phyloP scores from a whole-genome alignment of 352 stramenopile genomes.

The Phytophthora chlamydospora region DNA sequence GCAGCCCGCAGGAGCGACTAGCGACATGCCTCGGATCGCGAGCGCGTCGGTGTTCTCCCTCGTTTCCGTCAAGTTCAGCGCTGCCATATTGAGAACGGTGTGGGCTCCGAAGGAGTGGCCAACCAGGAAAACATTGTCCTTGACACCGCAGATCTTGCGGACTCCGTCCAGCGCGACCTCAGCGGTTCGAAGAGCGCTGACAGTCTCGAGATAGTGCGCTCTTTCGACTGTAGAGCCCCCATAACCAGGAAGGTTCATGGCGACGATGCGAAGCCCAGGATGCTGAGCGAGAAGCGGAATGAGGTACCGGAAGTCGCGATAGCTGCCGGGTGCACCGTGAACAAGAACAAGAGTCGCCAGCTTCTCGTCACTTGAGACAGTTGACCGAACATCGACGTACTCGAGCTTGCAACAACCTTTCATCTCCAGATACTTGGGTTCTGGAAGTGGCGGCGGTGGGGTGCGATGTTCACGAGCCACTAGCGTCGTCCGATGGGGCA shows the following conservation, averaged over 20 bases:
- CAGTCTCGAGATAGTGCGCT: slow-evolving; percentile 31
- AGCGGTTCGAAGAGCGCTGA: slow-evolving; percentile 31
- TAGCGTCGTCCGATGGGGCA: slow-evolving; percentile 13
- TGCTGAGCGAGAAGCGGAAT: neutral
- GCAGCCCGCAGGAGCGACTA: slow-evolving; percentile 46
- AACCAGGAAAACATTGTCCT: slow-evolving; percentile 39
- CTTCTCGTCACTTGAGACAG: neutral
- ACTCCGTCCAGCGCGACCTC: slow-evolving; percentile 36
- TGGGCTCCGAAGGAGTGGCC: slow-evolving; percentile 56
- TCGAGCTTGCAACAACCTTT: slow-evolving; percentile 31
- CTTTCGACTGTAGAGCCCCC: slow-evolving; percentile 20
- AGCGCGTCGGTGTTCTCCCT: neutral
- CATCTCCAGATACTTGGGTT: slow-evolving; percentile 22
- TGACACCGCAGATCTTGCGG: slow-evolving; percentile 28
- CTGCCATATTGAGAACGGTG: slow-evolving; percentile 46
- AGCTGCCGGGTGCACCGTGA: slow-evolving; percentile 4
- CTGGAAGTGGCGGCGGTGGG: slow-evolving; percentile 26
- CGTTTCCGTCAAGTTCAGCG: slow-evolving; percentile 24
- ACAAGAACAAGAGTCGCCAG: neutral
- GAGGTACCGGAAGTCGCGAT: slow-evolving; percentile 5
- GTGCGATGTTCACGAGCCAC: slow-evolving; percentile 8
- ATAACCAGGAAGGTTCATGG: slow-evolving; percentile 35
- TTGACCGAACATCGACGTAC: neutral
- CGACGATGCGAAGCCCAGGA: slow-evolving; percentile 1
- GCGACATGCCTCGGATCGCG: slow-evolving; percentile 36